Conservation (phyloP, 768 basidiomycete species). For the Termitomyces sp. region DNA sequence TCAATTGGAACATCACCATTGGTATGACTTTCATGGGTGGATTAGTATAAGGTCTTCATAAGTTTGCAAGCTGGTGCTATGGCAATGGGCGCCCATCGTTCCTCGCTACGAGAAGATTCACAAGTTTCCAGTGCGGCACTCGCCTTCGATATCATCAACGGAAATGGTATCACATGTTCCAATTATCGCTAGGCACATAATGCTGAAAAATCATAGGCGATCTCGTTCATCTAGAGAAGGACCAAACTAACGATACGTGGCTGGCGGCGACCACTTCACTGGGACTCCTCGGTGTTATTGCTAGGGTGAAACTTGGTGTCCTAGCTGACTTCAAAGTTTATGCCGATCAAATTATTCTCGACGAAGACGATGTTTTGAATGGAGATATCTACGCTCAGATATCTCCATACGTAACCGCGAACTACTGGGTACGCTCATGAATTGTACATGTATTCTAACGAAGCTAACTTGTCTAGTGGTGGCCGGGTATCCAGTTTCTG, state of each 20-base stretch:
- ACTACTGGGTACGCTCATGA: slow-evolving; percentile 30
- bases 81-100: slow-evolving; percentile 39
- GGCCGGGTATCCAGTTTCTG: slow-evolving; percentile 24
- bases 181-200: neutral
- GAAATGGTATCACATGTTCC: slow-evolving; percentile 22
- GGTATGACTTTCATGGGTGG: slow-evolving; percentile 16
- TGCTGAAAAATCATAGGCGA: slow-evolving; percentile 23
- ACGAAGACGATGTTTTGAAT: slow-evolving; percentile 30
- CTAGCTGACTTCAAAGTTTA: slow-evolving; percentile 35
- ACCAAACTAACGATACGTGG: slow-evolving; percentile 31
- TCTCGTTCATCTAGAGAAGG: slow-evolving; percentile 29
- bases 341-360: slow-evolving; percentile 30
- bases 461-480: slow-evolving; percentile 25
- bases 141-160: slow-evolving; percentile 34
- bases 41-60: neutral
- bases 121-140: slow-evolving; percentile 34
- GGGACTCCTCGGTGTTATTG: slow-evolving; percentile 33
- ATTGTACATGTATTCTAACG: neutral
- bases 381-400: slow-evolving; percentile 30
- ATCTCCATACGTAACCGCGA: slow-evolving; percentile 36
- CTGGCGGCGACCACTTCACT: slow-evolving; percentile 36
- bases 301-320: slow-evolving; percentile 28
- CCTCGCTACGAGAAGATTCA: slow-evolving; percentile 34
- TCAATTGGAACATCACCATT: slow-evolving; percentile 38
- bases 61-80: slow-evolving; percentile 28